Evolutionary conservation across 2,329 filamentous ascomycete species (phyloP), one percentile per base, ranked within the genome.

Genomic region (Colletotrichum theobromicola): DNA sequence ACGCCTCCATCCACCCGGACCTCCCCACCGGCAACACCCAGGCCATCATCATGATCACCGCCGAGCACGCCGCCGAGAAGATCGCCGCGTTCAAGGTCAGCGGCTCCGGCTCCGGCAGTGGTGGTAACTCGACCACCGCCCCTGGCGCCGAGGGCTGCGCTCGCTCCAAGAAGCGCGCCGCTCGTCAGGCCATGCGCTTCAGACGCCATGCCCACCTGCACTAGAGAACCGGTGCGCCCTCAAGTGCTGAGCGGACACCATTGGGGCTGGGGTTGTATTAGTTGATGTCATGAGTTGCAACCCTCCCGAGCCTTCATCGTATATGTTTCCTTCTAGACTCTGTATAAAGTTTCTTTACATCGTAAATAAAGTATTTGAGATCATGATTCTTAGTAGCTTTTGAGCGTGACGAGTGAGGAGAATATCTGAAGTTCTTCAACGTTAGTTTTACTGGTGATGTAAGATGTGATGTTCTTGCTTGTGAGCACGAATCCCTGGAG

Each of bases 1-100:
- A 93, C 75, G 90, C 89, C 0, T 88, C 88, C 26, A 90, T 93
- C 76, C 91, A 92, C 82, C 91, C 92, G 0, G 91, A 81, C 57
- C 62, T 76, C 15, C 70, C 75, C 24, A 76, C 75, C 9, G 75
- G 75, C 8, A 76, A 76, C 74, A 75, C 75, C 18, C 74, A 75
- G 53, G 46, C 75, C 74, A 76, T 76, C 42, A 75, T 76, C 50
- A 76, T 76, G 74, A 69, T 76, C 60, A 69, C 75, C 5, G 74
- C 73, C 35, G 75, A 76, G 63, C 74, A 70, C 50, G 75, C 75
- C 5, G 75, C 74, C 32, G 66, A 76, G 75, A 76, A 63, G 70
- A 76, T 76, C 60, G 62, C 64, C 15, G 71, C 71, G 57, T 58
- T 55, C 66, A 61, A 46, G 18, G 72, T 68, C 50, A 55, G 60